These are phyloP conservation scores for Colletotrichum filicis DNA, from an alignment of 2,329 filamentous ascomycete genomes.

Conservation along the genomic window DNA sequence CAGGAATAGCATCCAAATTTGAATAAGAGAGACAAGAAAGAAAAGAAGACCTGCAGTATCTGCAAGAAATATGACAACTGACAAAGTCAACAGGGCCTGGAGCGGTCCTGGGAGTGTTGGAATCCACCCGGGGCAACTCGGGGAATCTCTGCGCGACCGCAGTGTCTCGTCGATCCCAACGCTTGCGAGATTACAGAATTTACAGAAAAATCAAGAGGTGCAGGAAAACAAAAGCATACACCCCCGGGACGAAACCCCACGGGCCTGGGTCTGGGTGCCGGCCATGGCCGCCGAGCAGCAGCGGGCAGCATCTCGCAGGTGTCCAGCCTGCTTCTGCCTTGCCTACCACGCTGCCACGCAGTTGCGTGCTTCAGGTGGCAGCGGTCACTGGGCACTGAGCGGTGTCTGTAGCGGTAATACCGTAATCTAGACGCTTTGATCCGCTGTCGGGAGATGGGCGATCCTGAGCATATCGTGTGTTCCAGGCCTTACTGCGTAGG, in stretches of 20 bases:
- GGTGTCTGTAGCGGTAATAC: not conserved
- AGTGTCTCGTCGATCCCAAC: constrained; percentile 2
- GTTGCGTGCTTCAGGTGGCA: not conserved
- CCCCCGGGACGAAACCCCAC: not conserved
- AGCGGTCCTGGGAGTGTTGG: not conserved
- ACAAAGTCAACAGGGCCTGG: not conserved
- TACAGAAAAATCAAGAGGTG: too few relatives aligned
- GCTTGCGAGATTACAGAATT: not conserved
- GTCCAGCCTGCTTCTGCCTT: not conserved
- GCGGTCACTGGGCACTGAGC: not conserved
- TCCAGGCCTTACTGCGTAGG: not conserved
- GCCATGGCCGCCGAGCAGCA: not conserved
- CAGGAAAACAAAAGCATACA: not conserved
- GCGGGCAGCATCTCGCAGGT: constrained; percentile 6
- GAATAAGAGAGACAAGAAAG: not conserved
- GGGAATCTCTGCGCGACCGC: constrained; percentile 1
- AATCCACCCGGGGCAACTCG: not conserved
- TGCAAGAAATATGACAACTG: not conserved
- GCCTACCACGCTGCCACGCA: not conserved
- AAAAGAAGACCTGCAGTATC: not conserved
- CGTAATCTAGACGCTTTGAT: not conserved
- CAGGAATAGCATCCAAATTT: not conserved
- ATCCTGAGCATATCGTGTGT: constrained; percentile 4
- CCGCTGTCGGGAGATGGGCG: not conserved
- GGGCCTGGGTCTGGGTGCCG: constrained; percentile 6